These are phyloP conservation scores for Trametes meyenii DNA, from an alignment of 768 basidiomycete genomes.

Conservation along the genomic window DNA sequence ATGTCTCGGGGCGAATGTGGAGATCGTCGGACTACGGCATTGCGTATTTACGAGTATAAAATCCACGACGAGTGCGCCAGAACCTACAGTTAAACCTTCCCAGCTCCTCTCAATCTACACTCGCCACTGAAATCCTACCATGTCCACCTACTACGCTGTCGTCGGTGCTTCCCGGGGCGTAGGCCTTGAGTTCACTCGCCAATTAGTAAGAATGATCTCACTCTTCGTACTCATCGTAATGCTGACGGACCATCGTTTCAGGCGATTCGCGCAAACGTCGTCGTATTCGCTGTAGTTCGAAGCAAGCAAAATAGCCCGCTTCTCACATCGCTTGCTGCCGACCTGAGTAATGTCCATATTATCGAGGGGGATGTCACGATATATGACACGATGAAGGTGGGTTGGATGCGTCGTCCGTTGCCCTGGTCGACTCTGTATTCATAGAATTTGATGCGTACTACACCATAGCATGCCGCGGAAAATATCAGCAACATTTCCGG, in stretches of 20 bases:
- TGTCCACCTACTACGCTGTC: conserved; percentile 5
- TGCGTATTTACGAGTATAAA: too few species aligned
- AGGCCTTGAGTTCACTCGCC: conserved; percentile 9
- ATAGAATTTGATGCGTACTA: conserved; percentile 4
- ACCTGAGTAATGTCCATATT: conserved; percentile 35
- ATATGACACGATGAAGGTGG: conserved; percentile 33
- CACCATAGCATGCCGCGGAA: conserved; percentile 17
- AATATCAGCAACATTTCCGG: background rate
- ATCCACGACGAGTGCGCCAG: too few species aligned
- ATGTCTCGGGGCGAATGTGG: too few species aligned
- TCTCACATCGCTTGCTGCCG: conserved; percentile 2
- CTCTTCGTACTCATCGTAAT: too few species aligned
- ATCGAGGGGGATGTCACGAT: conserved; percentile 42
- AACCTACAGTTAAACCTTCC: too few species aligned
- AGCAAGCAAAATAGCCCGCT: conserved; percentile 16
- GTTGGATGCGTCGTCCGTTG: conserved; percentile 4
- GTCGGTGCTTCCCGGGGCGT: conserved; percentile 17
- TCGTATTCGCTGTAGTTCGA: conserved; percentile 31
- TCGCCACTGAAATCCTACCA: background rate
- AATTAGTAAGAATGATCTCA: background rate
- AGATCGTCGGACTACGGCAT: too few species aligned
- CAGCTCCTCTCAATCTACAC: too few species aligned
- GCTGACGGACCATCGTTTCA: background rate
- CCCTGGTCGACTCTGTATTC: too few species aligned
- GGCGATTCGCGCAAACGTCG: conserved; percentile 19